phyloP scores from a whole-genome alignment of 2,329 filamentous ascomycete genomes.

The Verticillium isaacii region DNA sequence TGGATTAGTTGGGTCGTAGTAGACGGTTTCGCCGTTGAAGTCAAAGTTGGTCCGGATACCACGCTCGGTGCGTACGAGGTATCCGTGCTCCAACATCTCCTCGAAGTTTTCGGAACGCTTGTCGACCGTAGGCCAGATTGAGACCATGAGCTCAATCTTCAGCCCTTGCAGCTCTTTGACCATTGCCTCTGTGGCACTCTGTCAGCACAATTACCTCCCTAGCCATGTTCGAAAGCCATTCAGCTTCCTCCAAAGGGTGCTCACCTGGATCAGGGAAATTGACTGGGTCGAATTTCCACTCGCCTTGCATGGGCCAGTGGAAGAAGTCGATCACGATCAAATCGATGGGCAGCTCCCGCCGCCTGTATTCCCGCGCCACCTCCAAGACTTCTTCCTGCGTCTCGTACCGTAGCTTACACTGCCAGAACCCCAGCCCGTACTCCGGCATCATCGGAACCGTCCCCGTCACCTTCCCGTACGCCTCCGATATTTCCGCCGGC shows the following conservation, averaged over 20 bases:
- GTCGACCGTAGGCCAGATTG: constrained; percentile 64
- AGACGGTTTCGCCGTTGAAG: constrained; percentile 50
- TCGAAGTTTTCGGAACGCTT: constrained; percentile 52
- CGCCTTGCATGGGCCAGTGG: constrained; percentile 60
- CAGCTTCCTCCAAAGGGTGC: neutral
- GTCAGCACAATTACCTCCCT: too few relatives aligned
- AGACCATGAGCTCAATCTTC: constrained; percentile 62
- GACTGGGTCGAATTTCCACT: constrained; percentile 61
- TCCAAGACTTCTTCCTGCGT: constrained; percentile 55
- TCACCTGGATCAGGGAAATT: constrained; percentile 57
- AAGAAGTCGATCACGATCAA: constrained; percentile 61
- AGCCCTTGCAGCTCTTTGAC: constrained; percentile 52
- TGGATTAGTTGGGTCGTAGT: constrained; percentile 61
- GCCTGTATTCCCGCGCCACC: constrained; percentile 53
- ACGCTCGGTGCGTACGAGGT: constrained; percentile 55
- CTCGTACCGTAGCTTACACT: constrained; percentile 58
- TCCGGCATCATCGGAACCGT: constrained; percentile 60
- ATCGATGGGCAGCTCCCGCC: constrained; percentile 49
- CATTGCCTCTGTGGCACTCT: constrained; percentile 45
- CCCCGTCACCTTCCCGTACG: constrained; percentile 49
- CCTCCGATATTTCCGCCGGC: constrained; percentile 46
- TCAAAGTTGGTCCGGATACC: constrained; percentile 54
- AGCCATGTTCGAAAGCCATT: too few relatives aligned
- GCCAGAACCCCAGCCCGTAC: constrained; percentile 61
- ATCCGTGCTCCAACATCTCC: constrained; percentile 56